A percentile compares a stretch with the other conserved stretches of the same genome.
These are phyloP conservation scores for Ramicandelaber brevisporus DNA, from an alignment of 192 early-diverging fungal species.

Conservation along the genomic window DNA sequence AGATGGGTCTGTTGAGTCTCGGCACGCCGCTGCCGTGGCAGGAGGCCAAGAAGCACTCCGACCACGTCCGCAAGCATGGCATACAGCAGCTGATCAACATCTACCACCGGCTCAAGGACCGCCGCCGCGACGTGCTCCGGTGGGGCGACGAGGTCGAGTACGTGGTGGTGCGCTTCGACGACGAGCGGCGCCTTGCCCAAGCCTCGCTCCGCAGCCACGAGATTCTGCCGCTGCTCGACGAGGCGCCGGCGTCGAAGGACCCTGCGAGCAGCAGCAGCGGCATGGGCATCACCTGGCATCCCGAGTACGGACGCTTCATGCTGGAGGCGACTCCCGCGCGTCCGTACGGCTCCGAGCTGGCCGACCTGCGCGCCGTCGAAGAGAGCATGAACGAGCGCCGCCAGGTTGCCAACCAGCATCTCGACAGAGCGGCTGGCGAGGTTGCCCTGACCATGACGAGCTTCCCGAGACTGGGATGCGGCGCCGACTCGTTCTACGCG, in stretches of 20 bases:
- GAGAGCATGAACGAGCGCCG: constrained; percentile 39
- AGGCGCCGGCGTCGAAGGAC: too few relatives aligned
- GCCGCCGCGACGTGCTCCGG: constrained; percentile 49
- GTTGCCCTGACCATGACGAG: constrained; percentile 56
- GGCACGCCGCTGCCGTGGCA: constrained; percentile 96
- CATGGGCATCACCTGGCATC: too few relatives aligned
- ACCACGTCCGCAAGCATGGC: constrained; percentile 72
- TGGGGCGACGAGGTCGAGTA: constrained; percentile 88
- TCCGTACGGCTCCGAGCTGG: constrained; percentile 48
- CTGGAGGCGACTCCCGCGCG: constrained; percentile 47
- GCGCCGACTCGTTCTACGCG: constrained; percentile 37
- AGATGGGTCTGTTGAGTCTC: constrained; percentile 86
- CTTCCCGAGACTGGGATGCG: constrained; percentile 81
- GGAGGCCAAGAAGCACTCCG: constrained; percentile 57
- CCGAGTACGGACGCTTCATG: constrained; percentile 79
- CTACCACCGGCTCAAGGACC: constrained; percentile 56
- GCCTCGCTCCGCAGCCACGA: too few relatives aligned
- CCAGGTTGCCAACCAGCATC: too few relatives aligned
- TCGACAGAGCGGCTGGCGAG: too few relatives aligned
- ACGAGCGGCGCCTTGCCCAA: constrained; percentile 33
- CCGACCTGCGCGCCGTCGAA: constrained; percentile 46
- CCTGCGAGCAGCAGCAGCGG: too few relatives aligned
- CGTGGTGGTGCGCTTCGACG: constrained; percentile 55
- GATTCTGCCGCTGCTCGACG: too few relatives aligned
- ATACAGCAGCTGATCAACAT: constrained; percentile 83